Evolutionary conservation across 2,329 filamentous ascomycete species (phyloP), one percentile per base, ranked within the genome.

Genomic region (Didymella arachidicola): DNA sequence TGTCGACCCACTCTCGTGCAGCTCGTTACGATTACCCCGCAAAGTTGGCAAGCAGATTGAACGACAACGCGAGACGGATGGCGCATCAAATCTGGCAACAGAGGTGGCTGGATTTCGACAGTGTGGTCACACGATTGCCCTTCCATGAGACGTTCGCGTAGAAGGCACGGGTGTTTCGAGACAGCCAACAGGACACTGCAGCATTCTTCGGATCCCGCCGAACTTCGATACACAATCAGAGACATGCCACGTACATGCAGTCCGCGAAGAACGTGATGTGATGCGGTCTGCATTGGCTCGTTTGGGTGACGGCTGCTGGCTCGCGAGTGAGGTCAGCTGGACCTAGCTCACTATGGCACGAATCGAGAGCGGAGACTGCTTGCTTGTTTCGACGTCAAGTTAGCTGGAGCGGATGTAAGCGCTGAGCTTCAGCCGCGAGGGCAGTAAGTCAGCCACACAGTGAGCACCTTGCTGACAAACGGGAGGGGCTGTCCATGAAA

Each of bases 131-230:
- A 51, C 55, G 29, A 18, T 25, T 38, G 14, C 27, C 32, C 32
- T 34, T 53, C 36, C 36, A 41, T 32, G 36, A 48, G 27, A 41
- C 42, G 3, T 18, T 55, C 25, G 53, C 45, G 27, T 36, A 44
- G 44, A 32, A 36, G 30, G 34, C 45, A 47, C 42, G 44, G 14
- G 38, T 50, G 46, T 19, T 56, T 44, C 25, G 45, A 38, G 45
- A 38, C 29, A 18, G 53, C 53, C n/a, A 38, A 32, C 34, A 16
- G 48, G 11, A 25, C 38, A 53, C 44, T 26, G 30, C 49, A 49
- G 49, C 55, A 53, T 53, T 58, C 43, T 48, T 53, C 55, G 55
- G 55, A 44, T 48, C 49, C 55, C 36, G 42, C 57, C 51, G 46
- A 59, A 50, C 38, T 19, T 47, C 22, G 46, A 47, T 39, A 49